These are phyloP conservation scores for Circinella minor DNA, from an alignment of 371 early-diverging fungal genomes.

Conservation along the genomic window DNA sequence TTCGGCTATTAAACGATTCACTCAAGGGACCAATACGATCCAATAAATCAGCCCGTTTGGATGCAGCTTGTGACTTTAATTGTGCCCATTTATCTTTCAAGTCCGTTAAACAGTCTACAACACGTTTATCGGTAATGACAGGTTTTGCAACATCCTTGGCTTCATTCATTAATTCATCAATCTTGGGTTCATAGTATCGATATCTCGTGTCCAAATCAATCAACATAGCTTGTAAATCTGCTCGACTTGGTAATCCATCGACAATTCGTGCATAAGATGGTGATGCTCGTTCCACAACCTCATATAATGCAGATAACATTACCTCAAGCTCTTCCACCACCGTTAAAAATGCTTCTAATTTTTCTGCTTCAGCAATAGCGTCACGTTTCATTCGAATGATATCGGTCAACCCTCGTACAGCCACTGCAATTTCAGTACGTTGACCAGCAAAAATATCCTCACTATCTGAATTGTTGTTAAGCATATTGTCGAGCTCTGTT, in stretches of 20 bases:
- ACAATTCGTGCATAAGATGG: conserved; percentile 36
- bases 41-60: conserved; percentile 53
- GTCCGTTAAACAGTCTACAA: conserved; percentile 47
- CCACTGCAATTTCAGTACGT: conserved; percentile 47
- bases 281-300: conserved; percentile 49
- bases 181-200: conserved; percentile 58
- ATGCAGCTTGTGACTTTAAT: conserved; percentile 47
- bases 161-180: conserved; percentile 55
- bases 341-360: conserved; percentile 48
- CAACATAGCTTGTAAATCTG: conserved; percentile 58
- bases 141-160: conserved; percentile 44
- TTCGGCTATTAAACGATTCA: conserved; percentile 21
- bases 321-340: conserved; percentile 56
- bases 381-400: conserved; percentile 45
- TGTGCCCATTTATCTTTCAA: conserved; percentile 54
- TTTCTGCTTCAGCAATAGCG: conserved; percentile 46
- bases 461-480: conserved; percentile 24
- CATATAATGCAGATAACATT: conserved; percentile 44
- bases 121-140: conserved; percentile 52
- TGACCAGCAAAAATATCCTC: conserved; percentile 44
- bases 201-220: conserved; percentile 63
- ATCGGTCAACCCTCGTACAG: conserved; percentile 36
- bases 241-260: conserved; percentile 40
- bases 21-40: conserved; percentile 37
- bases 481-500: conserved; percentile 43